Percentiles rank a stretch among this genome's conserved stretches.
Evolutionary conservation across 495 filamentous ascomycete genomes (phyloP).

Genomic region (Hyaloscypha bicolor): DNA sequence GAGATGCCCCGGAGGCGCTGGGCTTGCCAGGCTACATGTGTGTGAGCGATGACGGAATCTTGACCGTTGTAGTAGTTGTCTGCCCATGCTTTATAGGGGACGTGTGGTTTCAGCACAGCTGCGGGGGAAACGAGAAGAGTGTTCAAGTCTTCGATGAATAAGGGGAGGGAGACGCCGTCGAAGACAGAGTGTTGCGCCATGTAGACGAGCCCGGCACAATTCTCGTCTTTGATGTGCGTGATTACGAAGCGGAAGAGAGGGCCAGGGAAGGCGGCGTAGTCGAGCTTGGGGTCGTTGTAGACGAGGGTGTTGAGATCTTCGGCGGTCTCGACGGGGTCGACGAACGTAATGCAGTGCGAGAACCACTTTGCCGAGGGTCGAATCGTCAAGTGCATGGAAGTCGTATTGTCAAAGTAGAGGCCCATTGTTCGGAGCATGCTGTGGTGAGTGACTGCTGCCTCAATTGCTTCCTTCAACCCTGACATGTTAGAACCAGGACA

Average conservation of each 20-base stretch:
- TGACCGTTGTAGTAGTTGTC: conserved; percentile 1
- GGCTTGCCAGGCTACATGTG: not conserved
- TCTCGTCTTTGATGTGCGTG: conserved; percentile 3
- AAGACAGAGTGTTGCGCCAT: conserved; percentile 2
- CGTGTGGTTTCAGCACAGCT: not conserved
- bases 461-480: not conserved
- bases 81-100: not conserved
- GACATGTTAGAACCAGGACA: not conserved
- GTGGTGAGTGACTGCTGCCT: not conserved
- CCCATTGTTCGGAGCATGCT: conserved; percentile 4
- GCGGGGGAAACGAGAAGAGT: not conserved
- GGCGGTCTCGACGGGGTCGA: not conserved
- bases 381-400: not conserved
- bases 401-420: not conserved
- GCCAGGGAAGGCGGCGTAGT: not conserved
- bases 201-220: not conserved
- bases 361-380: not conserved
- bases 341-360: conserved; percentile 3
- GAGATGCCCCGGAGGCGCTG: not conserved
- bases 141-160: not conserved
- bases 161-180: not conserved
- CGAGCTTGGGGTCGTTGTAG: conserved; percentile 4
- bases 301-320: not conserved
- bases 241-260: not conserved
- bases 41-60: not conserved